Evolutionary conservation across 805 yeast species (phyloP).

Genomic region (Myxozyma lipomycoides): DNA sequence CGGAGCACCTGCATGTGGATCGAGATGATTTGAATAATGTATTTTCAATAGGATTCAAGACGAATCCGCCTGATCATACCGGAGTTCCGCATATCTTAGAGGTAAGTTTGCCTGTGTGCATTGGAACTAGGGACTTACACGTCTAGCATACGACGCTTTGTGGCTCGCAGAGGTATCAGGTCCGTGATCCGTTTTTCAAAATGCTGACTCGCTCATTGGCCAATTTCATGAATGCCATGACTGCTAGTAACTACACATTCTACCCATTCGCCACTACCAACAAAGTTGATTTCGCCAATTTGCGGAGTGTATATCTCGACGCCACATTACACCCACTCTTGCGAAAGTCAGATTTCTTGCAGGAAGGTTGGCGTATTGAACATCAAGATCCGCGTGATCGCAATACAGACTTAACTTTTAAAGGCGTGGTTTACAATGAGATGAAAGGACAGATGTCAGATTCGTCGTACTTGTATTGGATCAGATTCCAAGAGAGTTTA

Average conservation of each 20-base stretch:
- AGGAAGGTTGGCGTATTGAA: slow-evolving; percentile 98
- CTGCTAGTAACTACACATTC: slow-evolving; percentile 93
- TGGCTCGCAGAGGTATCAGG: slow-evolving; percentile 88
- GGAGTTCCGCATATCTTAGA: slow-evolving; percentile 96
- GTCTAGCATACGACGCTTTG: slow-evolving; percentile 79
- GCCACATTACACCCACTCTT: slow-evolving; percentile 80
- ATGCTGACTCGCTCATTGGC: slow-evolving; percentile 93
- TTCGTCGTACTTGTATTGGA: slow-evolving; percentile 79
- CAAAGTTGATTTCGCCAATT: slow-evolving; percentile 68
- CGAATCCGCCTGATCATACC: slow-evolving; percentile 90
- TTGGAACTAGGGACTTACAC: background rate
- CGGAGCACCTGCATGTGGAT: slow-evolving; percentile 81
- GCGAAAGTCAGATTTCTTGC: slow-evolving; percentile 75
- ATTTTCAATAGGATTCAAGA: slow-evolving; percentile 83
- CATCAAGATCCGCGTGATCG: slow-evolving; percentile 52
- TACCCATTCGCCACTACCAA: slow-evolving; percentile 97
- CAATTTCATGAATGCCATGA: slow-evolving; percentile 98
- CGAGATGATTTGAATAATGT: slow-evolving; percentile 81
- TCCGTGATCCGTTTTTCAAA: slow-evolving; percentile 95
- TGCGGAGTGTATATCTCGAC: slow-evolving; percentile 83
- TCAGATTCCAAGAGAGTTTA: slow-evolving; percentile 72
- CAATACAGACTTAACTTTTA: slow-evolving; percentile 61
- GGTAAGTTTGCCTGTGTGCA: slow-evolving; percentile 3
- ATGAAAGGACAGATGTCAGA: slow-evolving; percentile 97
- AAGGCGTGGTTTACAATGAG: slow-evolving; percentile 96